A percentile compares a stretch with the other conserved stretches of the same genome.
Conservation (phyloP, 805 yeast genomes). For the Lachancea nothofagi region DNA sequence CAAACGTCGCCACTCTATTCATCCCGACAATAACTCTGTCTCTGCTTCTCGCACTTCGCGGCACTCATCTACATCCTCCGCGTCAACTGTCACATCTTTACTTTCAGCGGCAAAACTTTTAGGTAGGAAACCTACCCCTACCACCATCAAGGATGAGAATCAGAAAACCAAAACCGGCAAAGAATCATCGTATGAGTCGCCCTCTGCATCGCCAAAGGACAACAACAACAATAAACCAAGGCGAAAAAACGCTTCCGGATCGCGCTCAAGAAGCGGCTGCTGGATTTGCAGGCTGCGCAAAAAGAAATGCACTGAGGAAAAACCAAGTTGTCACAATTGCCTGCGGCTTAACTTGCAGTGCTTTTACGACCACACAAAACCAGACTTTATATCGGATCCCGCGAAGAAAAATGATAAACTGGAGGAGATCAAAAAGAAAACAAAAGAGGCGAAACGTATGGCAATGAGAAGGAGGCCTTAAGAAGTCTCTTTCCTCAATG, state of each 20-base stretch:
- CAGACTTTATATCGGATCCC: constrained; percentile 47
- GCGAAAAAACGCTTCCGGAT: constrained; percentile 21
- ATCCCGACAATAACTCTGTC: background rate
- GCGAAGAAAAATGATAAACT: constrained; percentile 40
- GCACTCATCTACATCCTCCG: constrained; percentile 8
- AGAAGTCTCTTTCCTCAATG: background rate
- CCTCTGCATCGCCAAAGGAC: constrained; percentile 8
- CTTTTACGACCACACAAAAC: constrained; percentile 47
- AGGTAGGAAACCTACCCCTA: constrained; percentile 7
- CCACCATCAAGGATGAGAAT: constrained; percentile 2
- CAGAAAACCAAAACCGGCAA: background rate
- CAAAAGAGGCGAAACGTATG: constrained; percentile 37
- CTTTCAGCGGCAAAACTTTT: constrained; percentile 10
- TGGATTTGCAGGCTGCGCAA: constrained; percentile 76
- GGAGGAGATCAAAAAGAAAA: constrained; percentile 45
- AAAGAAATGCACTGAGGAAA: constrained; percentile 64
- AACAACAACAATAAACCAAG: constrained; percentile 8
- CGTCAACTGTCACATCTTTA: constrained; percentile 10
- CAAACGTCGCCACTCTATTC: constrained; percentile 6
- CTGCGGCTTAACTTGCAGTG: constrained; percentile 49
- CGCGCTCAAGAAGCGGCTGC: constrained; percentile 57
- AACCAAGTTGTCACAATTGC: constrained; percentile 58
- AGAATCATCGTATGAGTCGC: constrained; percentile 4
- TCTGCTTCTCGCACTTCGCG: constrained; percentile 1
- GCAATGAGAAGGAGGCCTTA: constrained; percentile 30